These are phyloP conservation scores for Naegleria lovaniensis DNA, from an alignment of 208 protist species.

Conservation along the genomic window DNA sequence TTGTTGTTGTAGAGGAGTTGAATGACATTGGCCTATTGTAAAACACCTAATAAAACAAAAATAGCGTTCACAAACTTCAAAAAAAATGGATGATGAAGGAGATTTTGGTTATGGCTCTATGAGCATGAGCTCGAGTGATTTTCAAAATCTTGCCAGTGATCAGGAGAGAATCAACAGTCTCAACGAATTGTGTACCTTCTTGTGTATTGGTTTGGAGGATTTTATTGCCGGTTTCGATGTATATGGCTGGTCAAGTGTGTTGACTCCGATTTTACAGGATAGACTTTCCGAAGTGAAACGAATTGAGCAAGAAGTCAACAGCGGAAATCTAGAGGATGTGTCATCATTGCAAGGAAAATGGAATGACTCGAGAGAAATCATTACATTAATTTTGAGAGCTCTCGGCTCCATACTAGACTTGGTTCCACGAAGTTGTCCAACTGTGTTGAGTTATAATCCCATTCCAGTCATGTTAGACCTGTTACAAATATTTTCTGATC, in stretches of 20 bases:
- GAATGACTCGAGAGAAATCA: background rate
- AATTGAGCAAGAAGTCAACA: background rate
- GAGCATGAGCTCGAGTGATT: background rate
- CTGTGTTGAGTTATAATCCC: background rate
- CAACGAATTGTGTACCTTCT: conserved; percentile 27
- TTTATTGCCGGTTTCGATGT: conserved; percentile 26
- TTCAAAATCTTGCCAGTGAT: background rate
- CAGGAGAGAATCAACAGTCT: background rate
- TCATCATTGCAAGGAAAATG: background rate
- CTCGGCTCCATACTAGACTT: background rate
- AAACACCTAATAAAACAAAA: too few species aligned
- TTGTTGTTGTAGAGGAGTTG: background rate
- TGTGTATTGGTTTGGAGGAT: conserved; percentile 33
- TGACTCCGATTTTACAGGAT: background rate
- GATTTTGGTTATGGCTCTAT: background rate
- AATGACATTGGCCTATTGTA: too few species aligned
- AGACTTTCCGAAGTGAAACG: background rate
- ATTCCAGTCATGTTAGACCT: background rate
- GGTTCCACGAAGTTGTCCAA: background rate
- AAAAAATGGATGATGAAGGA: background rate
- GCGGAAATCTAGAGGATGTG: background rate
- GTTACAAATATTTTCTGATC: background rate
- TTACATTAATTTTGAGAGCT: background rate
- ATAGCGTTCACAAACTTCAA: background rate
- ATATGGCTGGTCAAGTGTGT: background rate